Conservation (phyloP, 352 stramenopile genomes). For the Peronosclerospora sorghi region DNA sequence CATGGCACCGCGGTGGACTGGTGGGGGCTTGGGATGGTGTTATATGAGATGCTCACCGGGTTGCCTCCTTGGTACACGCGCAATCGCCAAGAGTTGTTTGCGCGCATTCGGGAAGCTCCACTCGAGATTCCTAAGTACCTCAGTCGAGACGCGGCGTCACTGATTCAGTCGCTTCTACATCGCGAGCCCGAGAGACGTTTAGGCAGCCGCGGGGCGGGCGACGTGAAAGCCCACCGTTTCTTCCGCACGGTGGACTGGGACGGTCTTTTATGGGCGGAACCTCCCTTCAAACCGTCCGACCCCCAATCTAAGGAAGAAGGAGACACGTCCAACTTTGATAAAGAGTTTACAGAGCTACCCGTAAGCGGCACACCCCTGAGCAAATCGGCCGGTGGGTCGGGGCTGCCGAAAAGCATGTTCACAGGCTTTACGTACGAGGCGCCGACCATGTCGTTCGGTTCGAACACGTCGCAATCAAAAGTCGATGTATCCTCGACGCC, state of each 20-base stretch:
- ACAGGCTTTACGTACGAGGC: constrained; percentile 83
- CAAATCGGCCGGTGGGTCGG: constrained; percentile 44
- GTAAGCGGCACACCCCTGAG: constrained; percentile 73
- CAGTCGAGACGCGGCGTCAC: constrained; percentile 52
- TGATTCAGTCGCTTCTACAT: constrained; percentile 74
- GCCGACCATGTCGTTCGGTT: constrained; percentile 71
- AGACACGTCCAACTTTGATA: constrained; percentile 86
- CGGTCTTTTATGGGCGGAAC: constrained; percentile 69
- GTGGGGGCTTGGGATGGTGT: constrained; percentile 84
- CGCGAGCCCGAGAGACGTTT: constrained; percentile 78
- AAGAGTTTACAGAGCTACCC: constrained; percentile 82
- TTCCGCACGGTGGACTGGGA: constrained; percentile 83
- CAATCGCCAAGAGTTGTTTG: constrained; percentile 76
- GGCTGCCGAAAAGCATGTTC: constrained; percentile 75
- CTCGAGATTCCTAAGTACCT: constrained; percentile 76
- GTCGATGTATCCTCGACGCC: constrained; percentile 72
- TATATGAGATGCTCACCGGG: constrained; percentile 86
- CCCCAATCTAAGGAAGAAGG: constrained; percentile 77
- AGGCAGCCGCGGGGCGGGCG: constrained; percentile 56
- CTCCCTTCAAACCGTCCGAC: constrained; percentile 79
- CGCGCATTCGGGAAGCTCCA: constrained; percentile 62
- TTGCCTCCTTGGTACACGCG: constrained; percentile 80
- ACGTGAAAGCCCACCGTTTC: constrained; percentile 84
- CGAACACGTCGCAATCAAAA: constrained; percentile 81
- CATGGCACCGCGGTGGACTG: constrained; percentile 83